Evolutionary conservation across 2,329 filamentous ascomycete species (phyloP).

Genomic region (Cladosporium sphaerospermum): DNA sequence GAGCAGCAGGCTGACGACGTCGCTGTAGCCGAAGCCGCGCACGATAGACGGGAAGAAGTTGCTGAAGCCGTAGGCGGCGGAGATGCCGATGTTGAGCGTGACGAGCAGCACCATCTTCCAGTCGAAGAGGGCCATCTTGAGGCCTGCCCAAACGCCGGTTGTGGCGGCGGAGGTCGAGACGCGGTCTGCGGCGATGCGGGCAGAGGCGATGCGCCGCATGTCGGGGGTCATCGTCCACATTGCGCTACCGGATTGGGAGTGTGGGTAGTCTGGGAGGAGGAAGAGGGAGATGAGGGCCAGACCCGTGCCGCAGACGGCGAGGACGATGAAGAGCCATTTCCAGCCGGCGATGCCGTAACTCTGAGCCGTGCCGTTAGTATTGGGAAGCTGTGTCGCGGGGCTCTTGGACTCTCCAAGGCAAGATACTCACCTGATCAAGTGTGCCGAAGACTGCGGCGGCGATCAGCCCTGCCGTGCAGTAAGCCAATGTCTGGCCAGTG

Average conservation of each 20-base stretch:
- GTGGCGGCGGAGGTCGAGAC: slow-evolving; percentile 41
- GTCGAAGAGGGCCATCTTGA: slow-evolving; percentile 9
- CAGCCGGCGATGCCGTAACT: slow-evolving; percentile 20
- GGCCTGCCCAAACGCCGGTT: slow-evolving; percentile 29
- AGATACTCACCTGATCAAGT: slow-evolving; percentile 47
- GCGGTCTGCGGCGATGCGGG: slow-evolving; percentile 36
- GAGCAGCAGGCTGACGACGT: slow-evolving; percentile 28
- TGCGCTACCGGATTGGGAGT: slow-evolving; percentile 38
- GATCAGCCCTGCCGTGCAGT: slow-evolving; percentile 59
- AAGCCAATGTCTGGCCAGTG: slow-evolving; percentile 47
- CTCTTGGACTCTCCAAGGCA: slow-evolving; percentile 49
- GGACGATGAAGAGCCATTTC: slow-evolving; percentile 11
- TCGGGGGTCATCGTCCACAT: slow-evolving; percentile 44
- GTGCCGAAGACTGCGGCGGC: slow-evolving; percentile 57
- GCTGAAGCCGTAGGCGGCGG: slow-evolving; percentile 6
- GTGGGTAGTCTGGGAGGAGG: slow-evolving; percentile 62
- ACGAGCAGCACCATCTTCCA: slow-evolving; percentile 8
- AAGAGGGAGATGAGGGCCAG: slow-evolving; percentile 54
- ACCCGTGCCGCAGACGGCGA: slow-evolving; percentile 43
- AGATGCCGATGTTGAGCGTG: slow-evolving; percentile 1
- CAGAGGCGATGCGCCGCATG: slow-evolving; percentile 27
- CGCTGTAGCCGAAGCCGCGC: slow-evolving; percentile 29
- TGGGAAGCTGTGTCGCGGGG: slow-evolving; percentile 60
- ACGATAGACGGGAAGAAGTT: slow-evolving; percentile 9
- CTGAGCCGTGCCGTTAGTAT: background rate